Evolutionary conservation across 2,329 filamentous ascomycete species (phyloP).

Genomic region (Trichothecium roseum): DNA sequence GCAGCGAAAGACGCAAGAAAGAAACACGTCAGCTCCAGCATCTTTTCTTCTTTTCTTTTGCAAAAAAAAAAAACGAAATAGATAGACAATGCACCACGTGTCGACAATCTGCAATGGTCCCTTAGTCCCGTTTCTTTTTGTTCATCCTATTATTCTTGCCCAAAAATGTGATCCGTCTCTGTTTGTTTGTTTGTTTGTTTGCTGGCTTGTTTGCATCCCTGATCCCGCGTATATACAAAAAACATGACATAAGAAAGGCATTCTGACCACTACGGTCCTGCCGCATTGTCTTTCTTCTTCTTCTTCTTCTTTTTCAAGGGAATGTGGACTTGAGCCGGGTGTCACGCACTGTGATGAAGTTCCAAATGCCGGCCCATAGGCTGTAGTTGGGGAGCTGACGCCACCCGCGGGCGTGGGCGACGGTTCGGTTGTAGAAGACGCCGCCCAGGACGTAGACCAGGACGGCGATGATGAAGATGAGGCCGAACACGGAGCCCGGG

Average conservation of each 20-base stretch:
- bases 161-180: background rate
- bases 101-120: too few relatives aligned
- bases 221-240: background rate
- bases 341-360: constrained; percentile 59
- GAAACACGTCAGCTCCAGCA: constrained; percentile 13
- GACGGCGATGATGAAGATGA: constrained; percentile 69
- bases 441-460: constrained; percentile 86
- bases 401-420: constrained; percentile 91
- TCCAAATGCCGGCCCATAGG: constrained; percentile 81
- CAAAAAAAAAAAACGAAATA: background rate
- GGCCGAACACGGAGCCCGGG: constrained; percentile 70
- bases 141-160: background rate
- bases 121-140: too few relatives aligned
- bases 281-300: background rate
- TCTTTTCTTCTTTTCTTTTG: too few relatives aligned
- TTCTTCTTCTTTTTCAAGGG: constrained; percentile 14
- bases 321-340: constrained; percentile 17
- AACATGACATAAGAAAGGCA: background rate
- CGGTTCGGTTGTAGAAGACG: constrained; percentile 89
- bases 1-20: constrained; percentile 15
- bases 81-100: too few relatives aligned
- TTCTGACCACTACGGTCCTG: background rate
- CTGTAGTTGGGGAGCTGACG: constrained; percentile 89
- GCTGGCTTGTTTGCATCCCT: too few relatives aligned
- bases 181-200: too few relatives aligned